Evolutionary conservation across 805 yeast species (phyloP).

Genomic region (Candida manassasensis): DNA sequence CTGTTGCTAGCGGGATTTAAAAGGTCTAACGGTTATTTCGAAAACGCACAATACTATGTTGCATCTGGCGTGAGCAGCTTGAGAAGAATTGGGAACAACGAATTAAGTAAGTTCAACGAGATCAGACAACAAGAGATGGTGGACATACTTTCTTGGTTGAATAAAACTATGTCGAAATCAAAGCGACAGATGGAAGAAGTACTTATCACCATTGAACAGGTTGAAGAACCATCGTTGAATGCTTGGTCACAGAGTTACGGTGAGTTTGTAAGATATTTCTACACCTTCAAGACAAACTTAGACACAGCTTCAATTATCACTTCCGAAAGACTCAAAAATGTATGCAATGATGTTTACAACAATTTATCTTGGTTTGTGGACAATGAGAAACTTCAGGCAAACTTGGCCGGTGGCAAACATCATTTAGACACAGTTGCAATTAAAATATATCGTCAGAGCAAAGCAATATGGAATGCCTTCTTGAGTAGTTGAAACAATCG

Average conservation of each 20-base stretch:
- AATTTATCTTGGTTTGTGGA: not conserved
- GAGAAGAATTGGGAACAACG: not conserved
- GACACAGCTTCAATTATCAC: not conserved
- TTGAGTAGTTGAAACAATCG: no score
- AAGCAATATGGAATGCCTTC: not conserved
- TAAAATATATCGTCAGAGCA: not conserved
- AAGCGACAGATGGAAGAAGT: not conserved
- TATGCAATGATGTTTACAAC: not conserved
- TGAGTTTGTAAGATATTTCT: not conserved
- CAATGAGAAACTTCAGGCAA: not conserved
- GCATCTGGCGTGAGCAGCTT: not conserved
- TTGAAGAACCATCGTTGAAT: not conserved
- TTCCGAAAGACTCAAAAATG: not conserved
- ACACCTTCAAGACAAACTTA: not conserved
- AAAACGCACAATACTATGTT: no score
- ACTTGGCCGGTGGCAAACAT: not conserved
- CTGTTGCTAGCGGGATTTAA: no score
- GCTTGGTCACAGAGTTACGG: not conserved
- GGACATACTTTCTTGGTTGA: not conserved
- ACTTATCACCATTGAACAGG: not conserved
- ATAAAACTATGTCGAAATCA: not conserved
- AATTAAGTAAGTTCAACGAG: not conserved
- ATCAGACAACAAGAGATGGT: not conserved
- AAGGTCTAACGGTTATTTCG: no score
- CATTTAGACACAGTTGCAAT: conserved; percentile 2